Conservation (phyloP, 2,329 filamentous ascomycete genomes). For the Balansia obtecta region DNA sequence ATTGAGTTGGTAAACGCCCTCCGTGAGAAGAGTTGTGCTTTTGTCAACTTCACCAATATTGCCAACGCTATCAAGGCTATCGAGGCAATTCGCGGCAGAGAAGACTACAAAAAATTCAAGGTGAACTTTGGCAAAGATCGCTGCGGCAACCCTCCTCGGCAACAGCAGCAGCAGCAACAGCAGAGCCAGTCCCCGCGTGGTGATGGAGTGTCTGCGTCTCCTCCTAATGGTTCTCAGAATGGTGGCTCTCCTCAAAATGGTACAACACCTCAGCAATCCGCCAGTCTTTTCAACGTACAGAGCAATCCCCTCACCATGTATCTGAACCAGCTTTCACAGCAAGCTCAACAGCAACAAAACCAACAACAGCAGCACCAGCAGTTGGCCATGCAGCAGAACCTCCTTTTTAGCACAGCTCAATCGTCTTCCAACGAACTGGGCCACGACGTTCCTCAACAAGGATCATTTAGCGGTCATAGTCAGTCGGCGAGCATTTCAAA, state of each 20-base stretch:
- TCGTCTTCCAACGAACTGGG: constrained; percentile 44
- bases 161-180: constrained; percentile 41
- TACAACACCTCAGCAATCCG: constrained; percentile 49
- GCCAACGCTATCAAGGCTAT: constrained; percentile 99
- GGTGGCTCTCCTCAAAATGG: constrained; percentile 42
- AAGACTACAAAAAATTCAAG: constrained; percentile 98
- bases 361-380: constrained; percentile 64
- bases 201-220: constrained; percentile 46
- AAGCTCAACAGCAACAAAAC: constrained; percentile 61
- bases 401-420: constrained; percentile 64
- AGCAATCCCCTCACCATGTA: constrained; percentile 93
- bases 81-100: constrained; percentile 84
- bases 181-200: constrained; percentile 54
- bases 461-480: constrained; percentile 48
- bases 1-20: constrained; percentile 96
- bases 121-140: constrained; percentile 99
- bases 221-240: constrained; percentile 47
- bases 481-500: constrained; percentile 55
- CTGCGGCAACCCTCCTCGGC: constrained; percentile 89
- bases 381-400: constrained; percentile 63
- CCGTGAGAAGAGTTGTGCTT: constrained; percentile 97
- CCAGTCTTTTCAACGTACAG: constrained; percentile 64
- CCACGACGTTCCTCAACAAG: constrained; percentile 48
- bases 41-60: constrained; percentile 99
- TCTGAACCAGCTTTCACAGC: constrained; percentile 67